Evolutionary conservation across 2,329 filamentous ascomycete genomes (phyloP), one percentile per base, ranked within the genome.

Genomic region (Nothophaeocryptopus gaeumannii): DNA sequence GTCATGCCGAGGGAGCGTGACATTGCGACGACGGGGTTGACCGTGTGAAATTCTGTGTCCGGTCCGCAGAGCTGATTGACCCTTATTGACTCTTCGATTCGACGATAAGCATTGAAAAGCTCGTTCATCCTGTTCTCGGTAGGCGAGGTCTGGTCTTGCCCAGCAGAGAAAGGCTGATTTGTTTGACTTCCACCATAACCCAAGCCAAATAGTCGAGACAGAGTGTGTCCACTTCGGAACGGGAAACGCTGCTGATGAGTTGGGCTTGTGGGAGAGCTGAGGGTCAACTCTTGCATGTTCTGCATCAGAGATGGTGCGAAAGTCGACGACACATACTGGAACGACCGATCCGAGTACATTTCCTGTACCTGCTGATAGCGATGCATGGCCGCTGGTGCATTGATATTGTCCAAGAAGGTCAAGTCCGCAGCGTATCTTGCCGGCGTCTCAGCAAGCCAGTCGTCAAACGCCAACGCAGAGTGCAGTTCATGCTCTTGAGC

Each of bases 1-100:
- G 91, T 92, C 66, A 84, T 89, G 2, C 89, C 92, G 11, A 96
- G 82, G 1, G 83, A 58, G 14, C 64, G 58, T 34, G 57, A 67
- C 26, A 63, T 49, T 1, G 61, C 55, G 1, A 42, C 46, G 15
- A 65, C 54, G 14, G 58, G 55, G 35, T 59, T 62, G 12, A 58
- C 47, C 3, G 47, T 51, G 11, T 50, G 45, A n/a, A 51, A 51
- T 7, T 55, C 45, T n/a, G 49, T 44, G n/a, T 53, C 48, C 8
- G 52, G 34, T 5, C 48, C 42, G 16, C 47, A 54, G 4, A 82
- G 71, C 12, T 70, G 65, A 53, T 83, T 83, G 32, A 69, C 60
- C 39, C 71, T 71, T 42, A 83, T 71, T 0, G 79, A 81, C 54
- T 80, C 77, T 58, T 77, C 74, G 11, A 84, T 66, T 34, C 81